Percentiles rank a stretch among this genome's conserved stretches.
phyloP scores from a whole-genome alignment of 345 rosid species.

The Melastoma malabathricum region DNA sequence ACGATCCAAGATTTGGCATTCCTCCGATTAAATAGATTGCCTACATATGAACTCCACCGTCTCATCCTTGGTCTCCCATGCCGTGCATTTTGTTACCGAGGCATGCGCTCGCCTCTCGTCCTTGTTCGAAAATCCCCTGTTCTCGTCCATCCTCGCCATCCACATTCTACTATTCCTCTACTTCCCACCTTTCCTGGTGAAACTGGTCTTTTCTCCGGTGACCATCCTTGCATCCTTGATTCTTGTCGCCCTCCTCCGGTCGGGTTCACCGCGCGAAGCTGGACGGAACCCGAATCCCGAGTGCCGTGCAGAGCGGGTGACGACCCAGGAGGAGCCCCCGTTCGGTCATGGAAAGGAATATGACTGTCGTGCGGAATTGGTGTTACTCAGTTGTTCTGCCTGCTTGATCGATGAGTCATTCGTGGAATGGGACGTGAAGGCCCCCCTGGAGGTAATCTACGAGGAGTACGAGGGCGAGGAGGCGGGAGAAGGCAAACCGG shows the following conservation, averaged over 20 bases:
- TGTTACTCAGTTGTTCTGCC: background rate
- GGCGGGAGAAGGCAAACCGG: conserved; percentile 12
- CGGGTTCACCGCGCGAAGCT: no score
- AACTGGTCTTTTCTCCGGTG: conserved; percentile 36
- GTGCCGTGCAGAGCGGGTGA: no score
- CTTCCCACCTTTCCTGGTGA: conserved; percentile 23
- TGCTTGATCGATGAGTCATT: conserved; percentile 13
- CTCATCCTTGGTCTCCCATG: background rate
- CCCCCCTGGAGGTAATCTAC: conserved; percentile 72
- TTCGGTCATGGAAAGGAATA: background rate
- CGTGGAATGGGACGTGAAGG: conserved; percentile 64
- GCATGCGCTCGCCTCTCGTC: conserved; percentile 2
- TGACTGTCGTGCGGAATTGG: background rate
- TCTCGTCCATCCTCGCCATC: conserved; percentile 43
- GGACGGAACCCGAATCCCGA: no score
- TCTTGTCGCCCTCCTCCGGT: background rate
- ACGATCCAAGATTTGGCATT: no score
- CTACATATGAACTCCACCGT: no score
- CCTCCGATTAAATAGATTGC: no score
- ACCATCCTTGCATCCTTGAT: conserved; percentile 24
- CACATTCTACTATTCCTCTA: conserved; percentile 36
- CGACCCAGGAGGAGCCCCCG: no score
- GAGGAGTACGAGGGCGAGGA: conserved; percentile 50
- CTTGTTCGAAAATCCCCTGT: conserved; percentile 27
- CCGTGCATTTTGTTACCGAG: background rate